Evolutionary conservation across 495 filamentous ascomycete genomes (phyloP), one percentile per base, ranked within the genome.

Genomic region (Xylaria castorea): DNA sequence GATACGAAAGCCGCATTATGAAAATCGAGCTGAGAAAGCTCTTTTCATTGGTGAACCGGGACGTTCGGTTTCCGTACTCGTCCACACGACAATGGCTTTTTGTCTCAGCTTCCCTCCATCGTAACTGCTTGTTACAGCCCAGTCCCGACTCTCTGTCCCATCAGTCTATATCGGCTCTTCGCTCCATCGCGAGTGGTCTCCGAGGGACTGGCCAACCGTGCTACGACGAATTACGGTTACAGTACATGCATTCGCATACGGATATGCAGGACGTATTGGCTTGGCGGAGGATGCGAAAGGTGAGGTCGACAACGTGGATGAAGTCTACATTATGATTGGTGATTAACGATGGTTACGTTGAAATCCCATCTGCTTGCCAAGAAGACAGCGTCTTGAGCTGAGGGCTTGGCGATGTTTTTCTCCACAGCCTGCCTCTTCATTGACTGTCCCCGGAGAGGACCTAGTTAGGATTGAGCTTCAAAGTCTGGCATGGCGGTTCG

Each of bases 281-380:
- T 67, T 67, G 64, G 64, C 64, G 48, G 46, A 53, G 64, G 46
- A 40, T 16, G 32, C 20, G 2, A 51, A 25, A 38, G 30, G 32
- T 53, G 46, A 67, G 48, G 30, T 53, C 46, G 46, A 67, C 46
- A 67, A 67, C 64, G 64, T 67, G 64, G 64, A 67, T 25, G n/a
- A 53, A 25, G n/a, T 36, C 18, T 20, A 8, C 11, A 30, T 38
- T 27, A 16, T 67, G 64, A 67, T 67, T 67, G 64, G 64, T 22
- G 7, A 32, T 20, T 67, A 6, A 8, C 7, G 32, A 8, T 20
- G 48, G 30, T 0, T 20, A 67, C 30, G 30, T 36, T 32, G 46
- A 40, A 36, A 36, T 25, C 5, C 46, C 64, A 38, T 40, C 30
- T 25, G 40, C 27, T 25, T 53, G 64, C 64, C 64, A 67, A 67